Conservation (phyloP, 1,284 basidiomycete genomes). For the Cutaneotrichosporon cutaneum region DNA sequence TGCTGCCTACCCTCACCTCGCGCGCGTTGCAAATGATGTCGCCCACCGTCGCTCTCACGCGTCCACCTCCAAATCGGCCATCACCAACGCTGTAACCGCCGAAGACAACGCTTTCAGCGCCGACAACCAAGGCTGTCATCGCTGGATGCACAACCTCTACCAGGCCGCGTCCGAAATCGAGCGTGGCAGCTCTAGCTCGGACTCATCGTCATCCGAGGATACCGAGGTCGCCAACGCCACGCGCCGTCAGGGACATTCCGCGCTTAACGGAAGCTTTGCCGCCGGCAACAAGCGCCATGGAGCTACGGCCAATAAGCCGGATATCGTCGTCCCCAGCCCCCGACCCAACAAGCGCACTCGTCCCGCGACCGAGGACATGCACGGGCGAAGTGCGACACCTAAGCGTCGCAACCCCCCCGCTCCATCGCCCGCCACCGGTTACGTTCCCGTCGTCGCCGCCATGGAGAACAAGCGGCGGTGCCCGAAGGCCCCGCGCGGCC, state of each 20-base stretch:
- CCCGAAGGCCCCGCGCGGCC: neutral
- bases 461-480: neutral
- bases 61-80: too few relatives aligned
- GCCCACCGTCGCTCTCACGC: too few relatives aligned
- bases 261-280: neutral
- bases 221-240: neutral
- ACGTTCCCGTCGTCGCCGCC: neutral
- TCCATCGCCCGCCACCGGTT: neutral
- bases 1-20: neutral
- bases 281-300: neutral
- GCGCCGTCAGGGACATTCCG: neutral
- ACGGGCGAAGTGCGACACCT: too few relatives aligned
- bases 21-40: neutral
- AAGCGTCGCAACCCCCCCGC: neutral
- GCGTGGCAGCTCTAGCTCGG: too few relatives aligned
- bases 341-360: neutral
- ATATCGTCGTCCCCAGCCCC: neutral
- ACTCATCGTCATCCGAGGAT: neutral
- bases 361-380: neutral
- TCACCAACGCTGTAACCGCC: too few relatives aligned
- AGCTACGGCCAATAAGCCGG: neutral
- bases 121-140: too few relatives aligned
- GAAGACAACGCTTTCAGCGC: too few relatives aligned
- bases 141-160: neutral
- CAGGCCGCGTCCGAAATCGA: neutral